These are phyloP conservation scores for Starmerella tilneyi DNA, from an alignment of 805 yeast genomes.

Conservation along the genomic window DNA sequence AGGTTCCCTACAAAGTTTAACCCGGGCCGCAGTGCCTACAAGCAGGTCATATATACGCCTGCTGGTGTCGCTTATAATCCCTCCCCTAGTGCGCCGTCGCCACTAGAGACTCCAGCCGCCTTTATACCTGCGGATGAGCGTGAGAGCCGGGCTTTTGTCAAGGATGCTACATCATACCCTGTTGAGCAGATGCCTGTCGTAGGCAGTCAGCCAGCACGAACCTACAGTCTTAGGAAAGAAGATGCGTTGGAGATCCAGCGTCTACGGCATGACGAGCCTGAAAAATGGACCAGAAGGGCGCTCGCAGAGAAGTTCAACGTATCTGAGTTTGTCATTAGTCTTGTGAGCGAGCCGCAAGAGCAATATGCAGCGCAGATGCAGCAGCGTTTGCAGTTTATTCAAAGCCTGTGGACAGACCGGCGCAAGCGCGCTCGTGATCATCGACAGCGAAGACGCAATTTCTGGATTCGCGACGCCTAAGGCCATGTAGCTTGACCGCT, in stretches of 20 bases:
- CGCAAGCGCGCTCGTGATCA: slow-evolving; percentile 45
- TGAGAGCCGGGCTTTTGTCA: slow-evolving; percentile 44
- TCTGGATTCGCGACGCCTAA: slow-evolving; percentile 55
- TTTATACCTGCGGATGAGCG: slow-evolving; percentile 44
- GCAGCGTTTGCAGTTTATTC: slow-evolving; percentile 38
- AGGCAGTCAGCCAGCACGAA: slow-evolving; percentile 32
- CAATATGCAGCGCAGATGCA: slow-evolving; percentile 40
- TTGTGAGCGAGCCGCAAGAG: slow-evolving; percentile 37
- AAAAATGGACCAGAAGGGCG: slow-evolving; percentile 49
- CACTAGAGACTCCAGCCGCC: slow-evolving; percentile 51
- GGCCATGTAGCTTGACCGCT: too few relatives aligned
- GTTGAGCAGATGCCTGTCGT: slow-evolving; percentile 33
- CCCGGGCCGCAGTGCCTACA: slow-evolving; percentile 52
- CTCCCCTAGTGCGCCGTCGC: slow-evolving; percentile 55
- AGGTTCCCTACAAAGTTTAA: slow-evolving; percentile 50
- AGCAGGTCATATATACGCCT: slow-evolving; percentile 47
- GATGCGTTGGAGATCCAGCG: slow-evolving; percentile 48
- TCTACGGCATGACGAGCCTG: slow-evolving; percentile 50
- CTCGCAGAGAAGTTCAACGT: slow-evolving; percentile 53
- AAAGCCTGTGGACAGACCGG: slow-evolving; percentile 41
- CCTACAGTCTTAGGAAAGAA: slow-evolving; percentile 47
- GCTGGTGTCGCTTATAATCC: slow-evolving; percentile 53
- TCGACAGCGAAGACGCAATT: slow-evolving; percentile 45
- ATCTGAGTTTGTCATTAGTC: slow-evolving; percentile 43
- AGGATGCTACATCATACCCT: slow-evolving; percentile 25